phyloP scores from a whole-genome alignment of 352 stramenopile species.

The Globisporangium yorkense region DNA sequence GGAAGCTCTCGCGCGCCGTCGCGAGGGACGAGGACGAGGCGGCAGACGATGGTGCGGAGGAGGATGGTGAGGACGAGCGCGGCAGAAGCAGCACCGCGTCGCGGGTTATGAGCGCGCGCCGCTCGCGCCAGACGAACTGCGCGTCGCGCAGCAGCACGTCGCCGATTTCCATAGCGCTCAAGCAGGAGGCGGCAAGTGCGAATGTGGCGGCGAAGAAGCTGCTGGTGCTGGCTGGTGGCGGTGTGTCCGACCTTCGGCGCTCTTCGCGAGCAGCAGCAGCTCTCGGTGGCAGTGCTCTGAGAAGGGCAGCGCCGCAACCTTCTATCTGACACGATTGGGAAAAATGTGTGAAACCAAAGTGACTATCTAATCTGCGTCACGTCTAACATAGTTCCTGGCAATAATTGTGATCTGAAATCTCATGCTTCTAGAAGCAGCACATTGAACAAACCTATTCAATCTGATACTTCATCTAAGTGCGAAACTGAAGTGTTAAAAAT shows the following conservation, averaged over 20 bases:
- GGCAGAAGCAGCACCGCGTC: conserved; percentile 28
- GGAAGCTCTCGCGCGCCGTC: conserved; percentile 20
- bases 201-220: not conserved
- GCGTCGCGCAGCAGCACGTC: conserved; percentile 38
- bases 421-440: too few relatives aligned
- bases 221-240: not conserved
- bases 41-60: conserved; percentile 1
- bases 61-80: not conserved
- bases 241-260: conserved; percentile 1
- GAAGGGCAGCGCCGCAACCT: not conserved
- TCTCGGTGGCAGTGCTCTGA: not conserved
- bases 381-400: not conserved
- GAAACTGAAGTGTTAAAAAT: not conserved
- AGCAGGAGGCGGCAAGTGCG: not conserved
- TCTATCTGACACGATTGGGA: not conserved
- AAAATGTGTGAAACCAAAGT: not conserved
- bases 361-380: too few relatives aligned
- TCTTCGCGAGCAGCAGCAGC: not conserved
- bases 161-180: conserved; percentile 34
- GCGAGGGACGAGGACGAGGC: conserved; percentile 11
- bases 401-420: too few relatives aligned
- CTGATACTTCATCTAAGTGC: too few relatives aligned
- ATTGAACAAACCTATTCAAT: too few relatives aligned
- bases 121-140: conserved; percentile 44
- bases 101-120: conserved; percentile 25